phyloP scores from a whole-genome alignment of 768 basidiomycete genomes.

The Chalciporus sphaerocephalus region DNA sequence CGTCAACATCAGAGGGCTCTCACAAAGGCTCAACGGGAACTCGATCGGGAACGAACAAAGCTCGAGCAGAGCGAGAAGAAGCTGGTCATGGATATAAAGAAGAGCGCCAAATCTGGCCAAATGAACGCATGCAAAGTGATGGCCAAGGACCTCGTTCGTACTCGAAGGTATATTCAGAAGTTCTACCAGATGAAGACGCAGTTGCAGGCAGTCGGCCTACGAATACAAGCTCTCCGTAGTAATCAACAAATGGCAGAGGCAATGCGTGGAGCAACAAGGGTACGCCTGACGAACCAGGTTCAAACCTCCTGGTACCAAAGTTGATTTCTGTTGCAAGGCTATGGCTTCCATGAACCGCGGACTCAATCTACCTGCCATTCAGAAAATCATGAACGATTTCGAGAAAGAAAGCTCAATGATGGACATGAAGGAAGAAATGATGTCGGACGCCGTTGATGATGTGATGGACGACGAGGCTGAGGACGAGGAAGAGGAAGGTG shows the following conservation, averaged over 20 bases:
- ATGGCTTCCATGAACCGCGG: constrained; percentile 98
- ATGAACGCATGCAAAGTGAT: constrained; percentile 98
- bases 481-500: constrained; percentile 94
- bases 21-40: constrained; percentile 95
- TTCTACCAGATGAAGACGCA: constrained; percentile 99
- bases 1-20: constrained; percentile 95
- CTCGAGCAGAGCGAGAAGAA: constrained; percentile 98
- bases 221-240: constrained; percentile 93
- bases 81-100: constrained; percentile 91
- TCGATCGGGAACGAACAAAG: constrained; percentile 91
- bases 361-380: constrained; percentile 90
- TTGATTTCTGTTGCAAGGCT: constrained; percentile 50
- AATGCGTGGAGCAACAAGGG: constrained; percentile 96
- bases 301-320: constrained; percentile 1
- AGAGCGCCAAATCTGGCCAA: constrained; percentile 92
- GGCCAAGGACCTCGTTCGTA: constrained; percentile 97
- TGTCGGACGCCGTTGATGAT: constrained; percentile 97
- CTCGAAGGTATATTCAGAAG: constrained; percentile 92
- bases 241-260: constrained; percentile 99
- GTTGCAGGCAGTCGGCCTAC: constrained; percentile 88
- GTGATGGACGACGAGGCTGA: constrained; percentile 91
- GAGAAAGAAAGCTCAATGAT: constrained; percentile 96
- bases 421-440: constrained; percentile 99
- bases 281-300: constrained; percentile 37
- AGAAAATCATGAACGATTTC: constrained; percentile 96